Conservation (phyloP, 2,329 filamentous ascomycete species). For the Lecanicillium sp. region DNA sequence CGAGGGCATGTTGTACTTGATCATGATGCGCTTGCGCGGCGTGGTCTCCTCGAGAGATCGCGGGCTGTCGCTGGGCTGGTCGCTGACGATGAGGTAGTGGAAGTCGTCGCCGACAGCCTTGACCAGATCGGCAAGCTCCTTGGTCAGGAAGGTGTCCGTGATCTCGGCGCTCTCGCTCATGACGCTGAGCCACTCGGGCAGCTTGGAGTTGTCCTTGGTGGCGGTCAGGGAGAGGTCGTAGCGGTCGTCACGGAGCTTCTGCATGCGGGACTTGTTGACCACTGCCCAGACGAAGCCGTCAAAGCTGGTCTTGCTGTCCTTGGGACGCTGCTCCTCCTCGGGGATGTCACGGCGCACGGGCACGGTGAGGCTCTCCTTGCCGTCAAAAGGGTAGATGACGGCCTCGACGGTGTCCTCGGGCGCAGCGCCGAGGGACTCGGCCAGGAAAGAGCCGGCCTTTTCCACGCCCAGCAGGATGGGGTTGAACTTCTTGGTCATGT, state of each 20-base stretch:
- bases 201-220: constrained; percentile 86
- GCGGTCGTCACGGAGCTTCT: constrained; percentile 78
- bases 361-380: constrained; percentile 74
- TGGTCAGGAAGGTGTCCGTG: constrained; percentile 76
- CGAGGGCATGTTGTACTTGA: constrained; percentile 64
- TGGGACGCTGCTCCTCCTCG: constrained; percentile 35
- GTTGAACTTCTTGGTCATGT: constrained; percentile 80
- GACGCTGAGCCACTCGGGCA: constrained; percentile 82
- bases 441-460: constrained; percentile 62
- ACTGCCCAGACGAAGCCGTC: constrained; percentile 93
- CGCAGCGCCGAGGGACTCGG: constrained; percentile 61
- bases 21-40: constrained; percentile 79
- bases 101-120: constrained; percentile 68
- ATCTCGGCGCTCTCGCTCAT: constrained; percentile 98
- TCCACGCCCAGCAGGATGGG: constrained; percentile 59
- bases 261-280: constrained; percentile 94
- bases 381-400: constrained; percentile 81
- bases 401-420: constrained; percentile 71
- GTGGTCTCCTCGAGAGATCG: constrained; percentile 73
- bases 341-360: constrained; percentile 54
- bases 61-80: constrained; percentile 84
- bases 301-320: constrained; percentile 60
- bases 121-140: constrained; percentile 77
- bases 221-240: constrained; percentile 91
- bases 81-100: constrained; percentile 81